phyloP scores from a whole-genome alignment of 345 rosid species.

The Populus deltoides region DNA sequence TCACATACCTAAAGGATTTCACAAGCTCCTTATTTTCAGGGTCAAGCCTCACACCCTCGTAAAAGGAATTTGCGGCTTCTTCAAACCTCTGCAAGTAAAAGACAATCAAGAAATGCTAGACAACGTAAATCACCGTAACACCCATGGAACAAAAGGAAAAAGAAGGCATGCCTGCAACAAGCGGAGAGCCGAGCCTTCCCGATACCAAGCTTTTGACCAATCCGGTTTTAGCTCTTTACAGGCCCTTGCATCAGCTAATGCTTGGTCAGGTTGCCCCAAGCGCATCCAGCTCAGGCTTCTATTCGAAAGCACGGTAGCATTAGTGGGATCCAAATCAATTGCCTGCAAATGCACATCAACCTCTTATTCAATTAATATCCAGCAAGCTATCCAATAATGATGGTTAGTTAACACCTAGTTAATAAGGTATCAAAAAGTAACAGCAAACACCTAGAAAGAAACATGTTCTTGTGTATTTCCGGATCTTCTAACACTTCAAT shows the following conservation, averaged over 20 bases:
- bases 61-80: slow-evolving; percentile 82
- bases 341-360: slow-evolving; percentile 48
- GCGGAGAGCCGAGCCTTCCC: slow-evolving; percentile 91
- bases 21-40: slow-evolving; percentile 71
- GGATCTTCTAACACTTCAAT: neutral
- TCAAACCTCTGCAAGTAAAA: slow-evolving; percentile 56
- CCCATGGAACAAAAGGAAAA: neutral
- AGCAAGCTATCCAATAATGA: neutral
- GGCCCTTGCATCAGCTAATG: slow-evolving; percentile 70
- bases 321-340: slow-evolving; percentile 74
- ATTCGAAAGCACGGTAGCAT: slow-evolving; percentile 63
- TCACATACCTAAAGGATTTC: slow-evolving; percentile 66
- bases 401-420: neutral
- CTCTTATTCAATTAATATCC: neutral
- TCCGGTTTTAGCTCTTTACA: slow-evolving; percentile 70
- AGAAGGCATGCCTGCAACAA: slow-evolving; percentile 50
- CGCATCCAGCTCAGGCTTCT: slow-evolving; percentile 90
- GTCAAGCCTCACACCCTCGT: slow-evolving; percentile 74
- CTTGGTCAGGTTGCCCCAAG: slow-evolving; percentile 71
- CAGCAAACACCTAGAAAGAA: neutral
- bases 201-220: slow-evolving; percentile 86
- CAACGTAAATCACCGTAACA: neutral
- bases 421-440: neutral
- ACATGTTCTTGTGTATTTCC: neutral
- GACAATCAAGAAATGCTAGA: slow-evolving; percentile 9